Percentiles rank a stretch among this genome's conserved stretches.
phyloP scores from a whole-genome alignment of 2,329 filamentous ascomycete species.

The Diplodia sapinea region DNA sequence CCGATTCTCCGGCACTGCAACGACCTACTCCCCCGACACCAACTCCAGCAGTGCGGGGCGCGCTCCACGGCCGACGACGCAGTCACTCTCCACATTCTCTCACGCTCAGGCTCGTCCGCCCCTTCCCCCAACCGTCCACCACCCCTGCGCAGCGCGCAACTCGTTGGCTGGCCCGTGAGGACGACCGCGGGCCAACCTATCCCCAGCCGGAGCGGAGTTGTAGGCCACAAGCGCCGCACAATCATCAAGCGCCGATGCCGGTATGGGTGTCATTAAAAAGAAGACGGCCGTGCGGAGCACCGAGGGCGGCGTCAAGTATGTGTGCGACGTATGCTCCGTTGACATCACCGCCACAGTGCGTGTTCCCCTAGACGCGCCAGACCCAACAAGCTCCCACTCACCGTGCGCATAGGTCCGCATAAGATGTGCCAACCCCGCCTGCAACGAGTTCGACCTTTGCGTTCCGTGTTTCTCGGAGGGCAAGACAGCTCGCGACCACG shows the following conservation, averaged over 20 bases:
- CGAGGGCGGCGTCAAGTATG: constrained; percentile 81
- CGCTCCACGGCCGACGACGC: constrained; percentile 2
- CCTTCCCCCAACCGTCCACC: neutral
- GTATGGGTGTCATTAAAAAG: constrained; percentile 95
- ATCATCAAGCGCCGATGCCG: constrained; percentile 32
- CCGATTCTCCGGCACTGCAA: constrained; percentile 25
- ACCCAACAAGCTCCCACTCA: constrained; percentile 12
- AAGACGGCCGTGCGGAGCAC: constrained; percentile 86
- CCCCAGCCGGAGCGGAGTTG: constrained; percentile 26
- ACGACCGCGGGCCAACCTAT: constrained; percentile 19
- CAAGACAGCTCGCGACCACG: constrained; percentile 79
- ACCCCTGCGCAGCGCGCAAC: constrained; percentile 7
- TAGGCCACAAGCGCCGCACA: constrained; percentile 13
- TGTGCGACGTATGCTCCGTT: constrained; percentile 94
- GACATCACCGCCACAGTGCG: constrained; percentile 96
- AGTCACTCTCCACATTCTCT: neutral
- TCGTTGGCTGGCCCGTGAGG: constrained; percentile 26
- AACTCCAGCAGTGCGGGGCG: constrained; percentile 24
- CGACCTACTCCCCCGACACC: constrained; percentile 2
- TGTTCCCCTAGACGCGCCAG: constrained; percentile 35
- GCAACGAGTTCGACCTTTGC: constrained; percentile 95
- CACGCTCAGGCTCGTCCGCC: neutral
- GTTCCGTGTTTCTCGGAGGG: constrained; percentile 92
- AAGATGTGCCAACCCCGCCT: constrained; percentile 80
- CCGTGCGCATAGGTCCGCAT: constrained; percentile 78